Evolutionary conservation across 106 monocot species (phyloP).

Genomic region (Alisma plantagoaquatica): DNA sequence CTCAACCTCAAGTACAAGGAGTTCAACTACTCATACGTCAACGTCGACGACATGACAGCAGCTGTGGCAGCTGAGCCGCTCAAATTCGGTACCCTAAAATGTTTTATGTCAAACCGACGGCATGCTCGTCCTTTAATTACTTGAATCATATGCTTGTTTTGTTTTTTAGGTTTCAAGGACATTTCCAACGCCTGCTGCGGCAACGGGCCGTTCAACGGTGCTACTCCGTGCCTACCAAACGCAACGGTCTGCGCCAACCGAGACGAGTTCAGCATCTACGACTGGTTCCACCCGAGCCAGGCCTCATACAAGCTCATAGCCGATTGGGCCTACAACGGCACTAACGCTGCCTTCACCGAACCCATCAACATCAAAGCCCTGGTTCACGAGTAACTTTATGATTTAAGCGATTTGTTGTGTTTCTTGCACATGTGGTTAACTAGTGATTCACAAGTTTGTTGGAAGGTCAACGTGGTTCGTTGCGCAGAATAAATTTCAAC

Average conservation of each 20-base stretch:
- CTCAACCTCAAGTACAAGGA: neutral
- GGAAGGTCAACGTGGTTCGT: no score
- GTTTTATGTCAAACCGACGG: neutral
- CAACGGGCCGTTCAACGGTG: neutral
- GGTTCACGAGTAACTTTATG: no score
- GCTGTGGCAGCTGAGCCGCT: no score
- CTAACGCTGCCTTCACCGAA: neutral
- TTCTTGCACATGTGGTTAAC: no score
- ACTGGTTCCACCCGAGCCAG: neutral
- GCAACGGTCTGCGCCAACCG: neutral
- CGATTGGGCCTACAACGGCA: neutral
- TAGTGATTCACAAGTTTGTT: no score
- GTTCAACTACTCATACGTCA: no score
- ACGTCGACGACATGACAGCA: no score
- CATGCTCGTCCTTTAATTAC: neutral
- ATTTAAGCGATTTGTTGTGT: no score
- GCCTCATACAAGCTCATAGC: neutral
- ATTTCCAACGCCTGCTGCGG: neutral
- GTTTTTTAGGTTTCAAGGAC: neutral
- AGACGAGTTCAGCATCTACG: slow-evolving; percentile 1
- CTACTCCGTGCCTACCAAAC: neutral
- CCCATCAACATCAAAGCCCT: neutral
- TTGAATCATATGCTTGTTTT: neutral
- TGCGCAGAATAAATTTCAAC: no score
- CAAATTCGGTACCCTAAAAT: neutral